Evolutionary conservation across 2,329 filamentous ascomycete genomes (phyloP), one percentile per base, ranked within the genome.

Genomic region (Diaporthe sp.): DNA sequence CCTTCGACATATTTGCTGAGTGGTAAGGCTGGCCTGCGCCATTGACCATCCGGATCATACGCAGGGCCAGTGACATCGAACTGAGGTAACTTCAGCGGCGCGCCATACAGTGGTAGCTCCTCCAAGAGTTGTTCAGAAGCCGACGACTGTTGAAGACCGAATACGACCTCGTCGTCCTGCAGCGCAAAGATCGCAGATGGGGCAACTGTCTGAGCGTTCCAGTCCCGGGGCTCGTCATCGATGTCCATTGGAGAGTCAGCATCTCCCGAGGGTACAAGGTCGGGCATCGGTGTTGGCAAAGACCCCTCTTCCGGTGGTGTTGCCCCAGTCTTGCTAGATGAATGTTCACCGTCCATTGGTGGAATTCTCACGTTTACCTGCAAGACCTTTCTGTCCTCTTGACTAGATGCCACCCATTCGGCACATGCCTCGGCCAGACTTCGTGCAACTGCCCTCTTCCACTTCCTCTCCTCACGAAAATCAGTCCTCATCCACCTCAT

Each of bases 401-500:
- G 84, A 49, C 87, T 88, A 51, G 93, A 90, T 31, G 90, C 88
- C 51, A 95, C 90, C 91, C 95, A 99, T 79, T 96, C 93, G 0
- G 93, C 94, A 83, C 96, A 98, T 80, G 93, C 94, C 80, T 92
- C 88, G 1, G 95, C 97, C 76, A 98, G 88, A 75, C 93, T 95
- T 75, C 93, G 93, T 7, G 96, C 96, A 49, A 93, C 90, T 3
- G 94, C 91, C 81, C 92, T 92, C 85, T 98, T 98, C 95, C 96
- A 98, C 82, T 98, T 98, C 55, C 95, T 89, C 83, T 98, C 97
- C 84, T 98, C 95, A 71, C 94, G 91, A 81, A 98, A 98, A 84
- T 99, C 97, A 2, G 95, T 98, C 70, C 96, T 92, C 95, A 99
- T 97, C 96, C 96, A 98, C 83, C 96, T 98, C 90, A 96, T 95